Conservation (phyloP, 1,139 yeast genomes). For the Pichia sp. region DNA sequence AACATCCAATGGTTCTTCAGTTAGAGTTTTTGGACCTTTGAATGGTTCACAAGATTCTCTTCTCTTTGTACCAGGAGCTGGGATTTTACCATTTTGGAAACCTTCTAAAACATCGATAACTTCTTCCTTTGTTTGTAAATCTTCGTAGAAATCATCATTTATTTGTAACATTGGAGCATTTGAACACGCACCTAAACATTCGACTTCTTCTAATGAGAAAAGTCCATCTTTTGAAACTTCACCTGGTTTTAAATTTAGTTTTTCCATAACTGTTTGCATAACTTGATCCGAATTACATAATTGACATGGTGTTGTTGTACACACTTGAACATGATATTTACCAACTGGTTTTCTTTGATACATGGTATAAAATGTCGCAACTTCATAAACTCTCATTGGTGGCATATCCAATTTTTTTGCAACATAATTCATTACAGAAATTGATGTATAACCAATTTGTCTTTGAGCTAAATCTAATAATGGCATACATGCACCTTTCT, state of each 20-base stretch:
- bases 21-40: slow-evolving; percentile 62
- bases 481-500: slow-evolving; percentile 87
- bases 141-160: slow-evolving; percentile 81
- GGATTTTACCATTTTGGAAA: slow-evolving; percentile 57
- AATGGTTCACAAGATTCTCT: slow-evolving; percentile 74
- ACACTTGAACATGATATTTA: slow-evolving; percentile 74
- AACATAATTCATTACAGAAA: slow-evolving; percentile 88
- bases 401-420: slow-evolving; percentile 85
- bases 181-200: slow-evolving; percentile 89
- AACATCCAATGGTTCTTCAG: slow-evolving; percentile 61
- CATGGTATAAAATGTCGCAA: slow-evolving; percentile 91
- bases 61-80: slow-evolving; percentile 57
- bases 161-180: slow-evolving; percentile 87
- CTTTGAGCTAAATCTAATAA: slow-evolving; percentile 83
- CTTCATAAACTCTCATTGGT: slow-evolving; percentile 93
- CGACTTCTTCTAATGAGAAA: slow-evolving; percentile 83
- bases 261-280: slow-evolving; percentile 60
- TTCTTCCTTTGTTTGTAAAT: slow-evolving; percentile 59
- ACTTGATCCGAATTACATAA: slow-evolving; percentile 76
- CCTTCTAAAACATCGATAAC: slow-evolving; percentile 57
- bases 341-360: slow-evolving; percentile 86
- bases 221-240: slow-evolving; percentile 71
- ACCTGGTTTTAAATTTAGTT: slow-evolving; percentile 66
- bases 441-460: slow-evolving; percentile 81
- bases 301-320: slow-evolving; percentile 90